Evolutionary conservation across 2,329 filamentous ascomycete genomes (phyloP), one percentile per base, ranked within the genome.

Genomic region (Blastomyces silverae): DNA sequence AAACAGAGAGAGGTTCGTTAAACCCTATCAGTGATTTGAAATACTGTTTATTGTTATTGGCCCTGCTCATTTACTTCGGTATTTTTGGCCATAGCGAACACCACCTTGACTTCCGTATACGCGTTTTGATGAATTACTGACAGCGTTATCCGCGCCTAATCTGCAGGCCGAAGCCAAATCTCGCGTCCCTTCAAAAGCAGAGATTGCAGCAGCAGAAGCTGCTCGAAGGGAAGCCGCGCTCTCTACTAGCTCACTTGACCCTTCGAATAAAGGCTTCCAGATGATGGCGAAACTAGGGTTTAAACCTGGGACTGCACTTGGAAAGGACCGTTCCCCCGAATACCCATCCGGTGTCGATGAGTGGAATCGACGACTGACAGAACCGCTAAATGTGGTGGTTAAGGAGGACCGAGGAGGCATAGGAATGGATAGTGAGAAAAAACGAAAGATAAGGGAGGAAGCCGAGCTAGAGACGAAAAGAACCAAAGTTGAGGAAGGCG

Each of bases 221-320:
- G 83, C 82, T 53, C 85, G 85, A 20, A 88, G 91, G 62, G 90
- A 97, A 74, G 85, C 83, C 48, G 91, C 90, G 0, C 84, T 97
- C 34, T 83, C 87, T 4, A 89, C 80, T n/a, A 90, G 89, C 5
- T 81, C 94, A 60, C 80, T 96, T 7, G 84, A 87, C 25, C 82
- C 85, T 61, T 84, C 83, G 70, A 95, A 88, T 79, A 97, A 97
- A 74, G 94, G 93, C 1, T 86, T 95, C 67, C 87, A 90, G 69
- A 97, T 99, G 91, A 96, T 99, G 92, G 89, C 91, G 28, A 93
- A 91, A 77, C 90, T 99, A 83, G 94, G 94, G 0, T 99, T 95
- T 79, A 88, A 86, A 65, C 81, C 85, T 25, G 92, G 92, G 31
- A 86, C 85, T 46, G 83, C 87, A 0, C 80, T 97, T 2, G 94